These are phyloP conservation scores for Globisporangium rhizosaccharum DNA, from an alignment of 352 stramenopile species.

Conservation along the genomic window DNA sequence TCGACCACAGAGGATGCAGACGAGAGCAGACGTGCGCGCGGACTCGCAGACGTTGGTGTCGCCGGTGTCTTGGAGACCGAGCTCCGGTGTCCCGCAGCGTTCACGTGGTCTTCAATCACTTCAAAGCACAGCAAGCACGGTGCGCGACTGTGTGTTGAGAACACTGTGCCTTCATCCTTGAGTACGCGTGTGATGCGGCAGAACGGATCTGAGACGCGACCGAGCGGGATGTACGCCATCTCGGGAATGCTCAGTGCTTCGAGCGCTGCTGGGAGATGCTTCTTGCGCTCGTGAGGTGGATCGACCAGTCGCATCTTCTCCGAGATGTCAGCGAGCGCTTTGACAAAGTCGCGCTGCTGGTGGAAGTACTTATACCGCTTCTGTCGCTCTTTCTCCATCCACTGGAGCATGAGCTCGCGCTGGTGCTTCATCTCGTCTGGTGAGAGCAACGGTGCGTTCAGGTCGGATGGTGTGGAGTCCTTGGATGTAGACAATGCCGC, in stretches of 20 bases:
- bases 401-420: slow-evolving; percentile 54
- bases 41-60: slow-evolving; percentile 4
- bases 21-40: slow-evolving; percentile 8
- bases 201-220: slow-evolving; percentile 65
- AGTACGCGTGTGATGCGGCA: slow-evolving; percentile 63
- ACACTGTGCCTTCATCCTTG: slow-evolving; percentile 67
- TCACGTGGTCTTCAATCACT: slow-evolving; percentile 71
- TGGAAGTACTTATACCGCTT: slow-evolving; percentile 84
- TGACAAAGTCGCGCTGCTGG: slow-evolving; percentile 71
- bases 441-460: not conserved
- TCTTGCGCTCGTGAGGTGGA: slow-evolving; percentile 57
- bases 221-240: slow-evolving; percentile 76
- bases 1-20: slow-evolving; percentile 22
- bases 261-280: slow-evolving; percentile 43
- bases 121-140: slow-evolving; percentile 76
- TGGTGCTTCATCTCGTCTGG: slow-evolving; percentile 23
- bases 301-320: slow-evolving; percentile 66
- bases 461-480: too few relatives aligned
- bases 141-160: slow-evolving; percentile 73
- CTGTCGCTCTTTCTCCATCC: slow-evolving; percentile 73
- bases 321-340: slow-evolving; percentile 61
- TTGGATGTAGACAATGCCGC: not conserved
- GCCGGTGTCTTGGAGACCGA: slow-evolving; percentile 5
- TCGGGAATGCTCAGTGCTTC: slow-evolving; percentile 40
- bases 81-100: slow-evolving; percentile 39